Evolutionary conservation across 371 early-diverging fungal genomes (phyloP).

Genomic region (Lichtheimia corymbifera): DNA sequence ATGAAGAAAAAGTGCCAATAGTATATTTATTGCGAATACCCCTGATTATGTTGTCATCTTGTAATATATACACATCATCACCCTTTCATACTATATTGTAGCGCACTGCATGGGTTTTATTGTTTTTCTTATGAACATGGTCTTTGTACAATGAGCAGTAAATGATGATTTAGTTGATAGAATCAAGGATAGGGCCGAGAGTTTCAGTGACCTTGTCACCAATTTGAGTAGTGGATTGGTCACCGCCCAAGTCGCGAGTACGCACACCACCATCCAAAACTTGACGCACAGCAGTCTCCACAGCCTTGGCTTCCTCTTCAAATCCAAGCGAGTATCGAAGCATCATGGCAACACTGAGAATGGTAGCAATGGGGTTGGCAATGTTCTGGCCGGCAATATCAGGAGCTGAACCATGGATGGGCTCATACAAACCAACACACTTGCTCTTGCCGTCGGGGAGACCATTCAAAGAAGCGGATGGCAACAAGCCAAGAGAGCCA

Average conservation of each 20-base stretch:
- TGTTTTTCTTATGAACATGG: neutral
- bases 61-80: too few relatives aligned
- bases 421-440: conserved; percentile 92
- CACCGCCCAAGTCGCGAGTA: conserved; percentile 90
- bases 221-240: conserved; percentile 78
- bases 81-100: neutral
- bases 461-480: conserved; percentile 88
- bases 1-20: conserved; percentile 28
- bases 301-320: conserved; percentile 82
- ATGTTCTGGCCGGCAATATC: conserved; percentile 96
- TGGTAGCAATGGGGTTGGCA: conserved; percentile 97
- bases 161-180: conserved; percentile 7
- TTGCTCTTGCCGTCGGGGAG: conserved; percentile 74
- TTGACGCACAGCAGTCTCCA: conserved; percentile 90
- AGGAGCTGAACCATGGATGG: conserved; percentile 97
- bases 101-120: conserved; percentile 1
- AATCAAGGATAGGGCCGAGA: conserved; percentile 61
- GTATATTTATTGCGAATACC: too few relatives aligned
- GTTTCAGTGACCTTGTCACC: conserved; percentile 88
- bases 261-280: conserved; percentile 88
- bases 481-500: conserved; percentile 92
- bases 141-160: too few relatives aligned
- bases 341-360: conserved; percentile 92
- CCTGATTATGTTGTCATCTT: too few relatives aligned
- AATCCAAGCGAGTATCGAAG: conserved; percentile 91